Percentiles rank a stretch among this genome's conserved stretches.
phyloP scores from a whole-genome alignment of 768 basidiomycete genomes.

The Psilocybe azurescens region DNA sequence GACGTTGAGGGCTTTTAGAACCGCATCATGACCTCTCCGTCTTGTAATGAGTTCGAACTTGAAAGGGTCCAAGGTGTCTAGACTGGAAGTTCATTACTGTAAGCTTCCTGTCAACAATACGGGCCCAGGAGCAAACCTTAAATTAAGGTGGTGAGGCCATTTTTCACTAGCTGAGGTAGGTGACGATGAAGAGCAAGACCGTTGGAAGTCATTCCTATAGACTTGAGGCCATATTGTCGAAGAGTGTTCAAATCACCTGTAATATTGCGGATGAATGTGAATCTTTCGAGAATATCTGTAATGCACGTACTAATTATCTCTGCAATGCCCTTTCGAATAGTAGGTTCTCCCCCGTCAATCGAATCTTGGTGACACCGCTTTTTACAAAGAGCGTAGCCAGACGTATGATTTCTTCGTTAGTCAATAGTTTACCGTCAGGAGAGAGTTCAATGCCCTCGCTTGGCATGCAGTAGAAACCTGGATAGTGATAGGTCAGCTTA shows the following conservation, averaged over 20 bases:
- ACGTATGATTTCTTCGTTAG: conserved; percentile 76
- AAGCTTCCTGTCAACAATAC: not conserved
- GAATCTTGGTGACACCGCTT: conserved; percentile 85
- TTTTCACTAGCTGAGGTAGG: conserved; percentile 67
- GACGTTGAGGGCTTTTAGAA: conserved; percentile 66
- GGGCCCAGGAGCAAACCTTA: conserved; percentile 45
- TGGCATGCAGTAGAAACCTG: conserved; percentile 95
- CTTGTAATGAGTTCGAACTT: conserved; percentile 91
- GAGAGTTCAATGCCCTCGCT: conserved; percentile 78
- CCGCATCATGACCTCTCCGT: conserved; percentile 76
- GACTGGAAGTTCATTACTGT: conserved; percentile 40
- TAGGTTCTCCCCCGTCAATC: conserved; percentile 92
- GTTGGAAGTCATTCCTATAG: conserved; percentile 89
- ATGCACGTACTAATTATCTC: conserved; percentile 66
- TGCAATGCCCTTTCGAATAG: conserved; percentile 74
- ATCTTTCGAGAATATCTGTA: not conserved
- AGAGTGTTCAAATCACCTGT: conserved; percentile 67
- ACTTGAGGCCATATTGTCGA: conserved; percentile 62
- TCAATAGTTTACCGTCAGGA: conserved; percentile 69
- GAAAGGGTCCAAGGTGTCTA: conserved; percentile 86
- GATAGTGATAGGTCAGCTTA: not conserved
- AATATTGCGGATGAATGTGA: conserved; percentile 8
- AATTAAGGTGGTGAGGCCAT: conserved; percentile 81
- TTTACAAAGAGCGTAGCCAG: conserved; percentile 79
- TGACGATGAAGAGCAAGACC: conserved; percentile 78